Evolutionary conservation across 2,329 filamentous ascomycete genomes (phyloP).

Genomic region (Alternaria hordeiaustralica): DNA sequence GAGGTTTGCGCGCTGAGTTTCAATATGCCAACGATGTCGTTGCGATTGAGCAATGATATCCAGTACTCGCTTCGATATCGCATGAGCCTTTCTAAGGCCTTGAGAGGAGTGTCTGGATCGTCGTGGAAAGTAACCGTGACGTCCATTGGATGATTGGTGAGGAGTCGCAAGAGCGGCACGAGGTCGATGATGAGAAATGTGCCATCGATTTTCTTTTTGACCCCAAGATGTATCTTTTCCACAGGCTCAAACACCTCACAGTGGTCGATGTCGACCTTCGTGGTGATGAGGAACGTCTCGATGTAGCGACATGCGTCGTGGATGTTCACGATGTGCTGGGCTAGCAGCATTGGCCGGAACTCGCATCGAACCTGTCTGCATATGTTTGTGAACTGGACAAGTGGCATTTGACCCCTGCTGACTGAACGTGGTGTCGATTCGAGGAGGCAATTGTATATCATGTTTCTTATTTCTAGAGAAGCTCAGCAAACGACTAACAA

Average conservation of each 20-base stretch:
- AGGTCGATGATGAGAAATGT: neutral
- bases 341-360: neutral
- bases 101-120: neutral
- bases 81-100: neutral
- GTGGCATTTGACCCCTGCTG: neutral
- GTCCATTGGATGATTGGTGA: neutral
- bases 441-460: accelerated
- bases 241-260: too few species aligned
- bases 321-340: neutral
- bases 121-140: neutral
- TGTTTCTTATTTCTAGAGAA: neutral
- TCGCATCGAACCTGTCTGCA: neutral
- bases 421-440: neutral
- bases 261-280: neutral
- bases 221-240: too few species aligned
- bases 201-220: too few species aligned
- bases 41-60: neutral
- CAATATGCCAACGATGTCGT: neutral
- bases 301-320: neutral
- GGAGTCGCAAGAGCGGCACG: neutral
- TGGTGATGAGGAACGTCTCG: neutral
- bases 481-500: neutral
- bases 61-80: neutral
- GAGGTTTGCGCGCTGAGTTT: too few species aligned
- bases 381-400: neutral